A percentile compares a stretch with the other conserved stretches of the same genome.
Conservation (phyloP, 1,284 basidiomycete species). For the Naganishia sp. region DNA sequence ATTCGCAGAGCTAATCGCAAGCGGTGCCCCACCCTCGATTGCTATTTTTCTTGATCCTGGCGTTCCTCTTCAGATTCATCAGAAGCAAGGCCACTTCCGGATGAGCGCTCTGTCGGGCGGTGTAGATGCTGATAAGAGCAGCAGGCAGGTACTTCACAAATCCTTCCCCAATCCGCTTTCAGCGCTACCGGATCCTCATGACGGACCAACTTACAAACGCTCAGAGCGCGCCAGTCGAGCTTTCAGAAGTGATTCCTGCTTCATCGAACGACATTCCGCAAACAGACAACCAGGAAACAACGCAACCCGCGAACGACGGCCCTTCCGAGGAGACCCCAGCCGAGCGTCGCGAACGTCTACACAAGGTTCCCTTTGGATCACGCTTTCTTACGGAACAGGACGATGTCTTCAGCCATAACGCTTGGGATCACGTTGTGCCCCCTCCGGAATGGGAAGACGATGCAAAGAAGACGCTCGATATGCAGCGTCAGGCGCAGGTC, state of each 20-base stretch:
- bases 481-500: constrained; percentile 30
- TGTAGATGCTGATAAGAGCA: neutral
- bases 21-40: constrained; percentile 23
- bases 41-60: constrained; percentile 14
- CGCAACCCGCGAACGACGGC: too few species aligned
- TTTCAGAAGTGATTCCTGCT: neutral
- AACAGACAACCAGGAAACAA: too few species aligned
- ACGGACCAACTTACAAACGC: neutral
- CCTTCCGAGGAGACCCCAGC: constrained; percentile 6
- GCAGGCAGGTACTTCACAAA: too few species aligned
- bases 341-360: constrained; percentile 20
- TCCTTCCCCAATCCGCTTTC: neutral
- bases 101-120: neutral
- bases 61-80: too few species aligned
- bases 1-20: neutral
- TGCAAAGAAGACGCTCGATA: constrained; percentile 31
- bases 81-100: neutral
- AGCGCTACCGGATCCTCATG: constrained; percentile 9
- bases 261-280: neutral
- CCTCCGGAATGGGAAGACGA: constrained; percentile 32
- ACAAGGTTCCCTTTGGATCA: constrained; percentile 45
- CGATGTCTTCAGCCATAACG: constrained; percentile 52
- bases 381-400: constrained; percentile 46
- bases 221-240: neutral
- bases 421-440: constrained; percentile 43